These are phyloP conservation scores for Xylaria sp. DNA, from an alignment of 2,329 filamentous ascomycete genomes.

Conservation along the genomic window DNA sequence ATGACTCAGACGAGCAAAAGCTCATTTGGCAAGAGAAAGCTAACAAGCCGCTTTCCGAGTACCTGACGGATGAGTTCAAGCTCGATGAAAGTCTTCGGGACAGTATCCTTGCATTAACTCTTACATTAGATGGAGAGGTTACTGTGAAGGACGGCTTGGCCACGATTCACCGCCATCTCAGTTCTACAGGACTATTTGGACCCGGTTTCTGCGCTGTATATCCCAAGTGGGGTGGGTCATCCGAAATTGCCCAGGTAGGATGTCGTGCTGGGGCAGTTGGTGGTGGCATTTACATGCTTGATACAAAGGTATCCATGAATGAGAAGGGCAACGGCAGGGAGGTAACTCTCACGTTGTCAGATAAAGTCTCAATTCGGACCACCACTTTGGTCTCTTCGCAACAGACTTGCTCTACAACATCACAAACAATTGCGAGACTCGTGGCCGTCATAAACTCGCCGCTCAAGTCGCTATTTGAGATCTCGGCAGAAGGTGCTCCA, in stretches of 20 bases:
- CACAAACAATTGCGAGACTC: constrained; percentile 63
- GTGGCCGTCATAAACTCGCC: constrained; percentile 76
- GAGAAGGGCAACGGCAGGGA: constrained; percentile 40
- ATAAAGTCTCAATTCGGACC: constrained; percentile 66
- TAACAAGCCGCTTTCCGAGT: constrained; percentile 64
- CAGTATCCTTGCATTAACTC: constrained; percentile 72
- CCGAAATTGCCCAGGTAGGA: constrained; percentile 89
- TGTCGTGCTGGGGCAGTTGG: constrained; percentile 92
- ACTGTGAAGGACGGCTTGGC: constrained; percentile 74
- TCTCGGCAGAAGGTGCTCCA: constrained; percentile 77
- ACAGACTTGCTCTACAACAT: constrained; percentile 45
- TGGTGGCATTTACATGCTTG: constrained; percentile 88
- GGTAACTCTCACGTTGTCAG: constrained; percentile 64
- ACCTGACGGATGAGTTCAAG: constrained; percentile 71
- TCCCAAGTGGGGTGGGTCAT: constrained; percentile 90
- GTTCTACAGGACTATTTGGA: constrained; percentile 88
- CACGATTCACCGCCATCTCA: constrained; percentile 80
- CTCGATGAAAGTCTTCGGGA: constrained; percentile 75
- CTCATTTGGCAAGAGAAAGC: constrained; percentile 69
- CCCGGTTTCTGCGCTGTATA: constrained; percentile 89
- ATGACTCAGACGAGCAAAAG: constrained; percentile 65
- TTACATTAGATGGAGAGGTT: constrained; percentile 73
- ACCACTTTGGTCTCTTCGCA: constrained; percentile 61
- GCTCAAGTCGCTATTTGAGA: constrained; percentile 73
- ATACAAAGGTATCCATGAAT: constrained; percentile 67